Base-by-base conservation (phyloP, 164 flowering plant genomes). In the Vitis vinifera region DNA sequence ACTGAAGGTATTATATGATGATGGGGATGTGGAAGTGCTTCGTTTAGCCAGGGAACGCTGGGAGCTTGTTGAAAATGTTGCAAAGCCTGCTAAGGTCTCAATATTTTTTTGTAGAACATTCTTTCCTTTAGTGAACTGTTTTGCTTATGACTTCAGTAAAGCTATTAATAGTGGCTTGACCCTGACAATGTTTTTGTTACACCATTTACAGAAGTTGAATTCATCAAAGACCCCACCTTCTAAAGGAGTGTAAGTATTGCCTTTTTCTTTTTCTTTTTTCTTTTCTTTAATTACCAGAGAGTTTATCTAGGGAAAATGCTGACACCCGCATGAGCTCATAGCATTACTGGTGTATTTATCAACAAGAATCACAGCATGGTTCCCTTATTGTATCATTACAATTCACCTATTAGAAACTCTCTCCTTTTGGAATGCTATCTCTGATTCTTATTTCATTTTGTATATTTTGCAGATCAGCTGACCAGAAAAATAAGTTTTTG, bases 11-110 rank as follows among this genome's bases (percentile, higher is more conserved):
- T 53, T 85, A 53, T 95, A 95, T 72, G 92, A 91, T 58, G 98
- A 95, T 85, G 98, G 97, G 77, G 99, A 95, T 72, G 84, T 87
- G 56, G 99, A 95, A 83, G 89, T 85, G 49, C 98, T 95, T 37
- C 71, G 73, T 59, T 76, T 95, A 52, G 89, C 83, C 2, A 88
- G 83, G 84, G 98, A 95, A 80, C 83, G 86, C 29, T 95, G 99
- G 99, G 97, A 93, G 76, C 83, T 86, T 17, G 60, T 89, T 67
- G 80, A 83, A 70, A 71, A 68, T 19, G 86, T 53, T 69, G 75
- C 52, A 53, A 81, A 79, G 67, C 65, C 86, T 59, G 62, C 61
- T 68, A 84, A 91, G 89, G 97, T 91, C 19, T 68, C 50, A 8
- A 50, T n/a, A 12, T 59, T 65, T 62, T n/a, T 6, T 79, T 67